phyloP scores from a whole-genome alignment of 768 basidiomycete species.

The Serendipita sp. region DNA sequence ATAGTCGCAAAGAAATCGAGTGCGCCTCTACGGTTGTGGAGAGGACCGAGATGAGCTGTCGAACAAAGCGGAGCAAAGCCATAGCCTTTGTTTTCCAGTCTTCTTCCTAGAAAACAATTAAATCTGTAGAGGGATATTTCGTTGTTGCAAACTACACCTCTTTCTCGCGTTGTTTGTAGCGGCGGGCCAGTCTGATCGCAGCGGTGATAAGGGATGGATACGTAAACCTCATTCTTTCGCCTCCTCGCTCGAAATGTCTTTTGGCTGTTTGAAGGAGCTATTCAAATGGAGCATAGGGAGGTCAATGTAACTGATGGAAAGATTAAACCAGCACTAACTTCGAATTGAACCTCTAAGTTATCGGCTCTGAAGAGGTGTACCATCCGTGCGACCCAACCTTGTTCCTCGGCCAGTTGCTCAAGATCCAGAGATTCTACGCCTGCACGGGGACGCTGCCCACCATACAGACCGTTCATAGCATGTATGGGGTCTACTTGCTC shows the following conservation, averaged over 20 bases:
- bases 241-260: slow-evolving; percentile 76
- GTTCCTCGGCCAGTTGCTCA: slow-evolving; percentile 93
- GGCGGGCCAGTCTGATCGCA: slow-evolving; percentile 78
- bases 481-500: slow-evolving; percentile 32
- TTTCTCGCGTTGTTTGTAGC: slow-evolving; percentile 74
- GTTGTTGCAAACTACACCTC: slow-evolving; percentile 22
- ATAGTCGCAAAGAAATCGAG: slow-evolving; percentile 80
- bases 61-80: slow-evolving; percentile 84
- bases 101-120: slow-evolving; percentile 36
- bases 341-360: slow-evolving; percentile 74
- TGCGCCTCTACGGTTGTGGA: slow-evolving; percentile 87
- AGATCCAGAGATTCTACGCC: slow-evolving; percentile 41
- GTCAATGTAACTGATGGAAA: not conserved
- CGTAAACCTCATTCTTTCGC: slow-evolving; percentile 90
- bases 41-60: slow-evolving; percentile 84
- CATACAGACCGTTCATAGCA: slow-evolving; percentile 24
- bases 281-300: not conserved
- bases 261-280: slow-evolving; percentile 86
- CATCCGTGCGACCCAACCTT: slow-evolving; percentile 98
- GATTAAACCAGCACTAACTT: slow-evolving; percentile 25
- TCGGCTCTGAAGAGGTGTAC: slow-evolving; percentile 88
- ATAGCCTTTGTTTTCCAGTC: slow-evolving; percentile 79
- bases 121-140: not conserved
- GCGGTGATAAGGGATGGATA: slow-evolving; percentile 93
- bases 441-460: slow-evolving; percentile 25